Evolutionary conservation across 2,329 filamentous ascomycete species (phyloP).

Genomic region (Epichloe glyceriae): DNA sequence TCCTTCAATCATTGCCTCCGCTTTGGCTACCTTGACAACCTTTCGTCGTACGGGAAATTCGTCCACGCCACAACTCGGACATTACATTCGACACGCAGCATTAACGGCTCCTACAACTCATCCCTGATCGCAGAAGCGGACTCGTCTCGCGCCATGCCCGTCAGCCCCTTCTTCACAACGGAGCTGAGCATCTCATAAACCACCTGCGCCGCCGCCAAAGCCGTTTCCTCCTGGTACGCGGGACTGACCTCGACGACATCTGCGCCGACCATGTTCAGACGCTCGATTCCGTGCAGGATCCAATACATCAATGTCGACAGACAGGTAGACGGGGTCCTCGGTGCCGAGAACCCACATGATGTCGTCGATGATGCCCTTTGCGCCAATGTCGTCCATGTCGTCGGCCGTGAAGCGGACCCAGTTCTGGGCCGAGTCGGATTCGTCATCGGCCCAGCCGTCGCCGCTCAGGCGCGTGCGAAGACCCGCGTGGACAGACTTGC

Average conservation of each 20-base stretch:
- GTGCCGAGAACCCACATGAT: conserved; percentile 65
- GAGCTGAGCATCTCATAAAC: conserved; percentile 76
- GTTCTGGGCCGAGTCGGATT: conserved; percentile 60
- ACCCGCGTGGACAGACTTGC: conserved; percentile 69
- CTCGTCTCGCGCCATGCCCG: conserved; percentile 23
- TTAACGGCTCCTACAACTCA: conserved; percentile 20
- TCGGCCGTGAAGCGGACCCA: conserved; percentile 70
- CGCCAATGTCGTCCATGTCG: conserved; percentile 75
- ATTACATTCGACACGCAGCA: no score
- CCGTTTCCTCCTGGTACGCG: conserved; percentile 74
- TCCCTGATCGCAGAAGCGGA: conserved; percentile 17
- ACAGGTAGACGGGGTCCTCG: conserved; percentile 68
- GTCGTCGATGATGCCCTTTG: conserved; percentile 51
- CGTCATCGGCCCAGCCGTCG: conserved; percentile 51
- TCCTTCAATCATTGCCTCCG: no score
- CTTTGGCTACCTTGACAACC: no score
- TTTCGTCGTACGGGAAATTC: no score
- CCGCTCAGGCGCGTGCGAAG: conserved; percentile 64
- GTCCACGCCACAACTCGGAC: no score
- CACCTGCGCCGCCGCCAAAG: conserved; percentile 70
- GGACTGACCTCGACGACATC: conserved; percentile 80
- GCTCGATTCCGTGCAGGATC: conserved; percentile 75
- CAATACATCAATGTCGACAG: conserved; percentile 71
- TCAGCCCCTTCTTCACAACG: conserved; percentile 45
- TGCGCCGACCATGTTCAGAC: conserved; percentile 72